A percentile compares a stretch with the other conserved stretches of the same genome.
phyloP scores from a whole-genome alignment of 2,329 filamentous ascomycete species.

The Juglanconis oblonga region DNA sequence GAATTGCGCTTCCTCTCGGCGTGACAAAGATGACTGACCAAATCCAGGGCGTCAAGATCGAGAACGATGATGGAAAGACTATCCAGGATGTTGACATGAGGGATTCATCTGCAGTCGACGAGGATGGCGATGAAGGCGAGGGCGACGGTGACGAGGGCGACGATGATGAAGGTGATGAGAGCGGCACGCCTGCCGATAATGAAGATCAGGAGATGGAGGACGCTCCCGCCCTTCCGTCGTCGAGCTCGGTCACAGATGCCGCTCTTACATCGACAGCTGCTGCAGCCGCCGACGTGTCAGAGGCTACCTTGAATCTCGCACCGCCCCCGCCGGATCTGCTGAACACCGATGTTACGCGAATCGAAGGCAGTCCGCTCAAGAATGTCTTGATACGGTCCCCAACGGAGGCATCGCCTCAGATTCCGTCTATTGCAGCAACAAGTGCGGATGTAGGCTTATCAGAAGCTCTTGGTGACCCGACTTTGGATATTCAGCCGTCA shows the following conservation, averaged over 20 bases:
- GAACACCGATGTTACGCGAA: slow-evolving; percentile 28
- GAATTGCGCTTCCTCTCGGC: background rate
- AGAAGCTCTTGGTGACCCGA: slow-evolving; percentile 5
- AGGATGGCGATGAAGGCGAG: slow-evolving; percentile 46
- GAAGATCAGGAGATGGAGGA: slow-evolving; percentile 27
- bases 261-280: slow-evolving; percentile 28
- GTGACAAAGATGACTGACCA: slow-evolving; percentile 18
- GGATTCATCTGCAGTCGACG: slow-evolving; percentile 47
- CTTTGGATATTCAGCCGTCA: slow-evolving; percentile 12
- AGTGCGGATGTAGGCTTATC: background rate
- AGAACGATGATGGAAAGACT: slow-evolving; percentile 41
- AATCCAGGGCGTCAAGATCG: slow-evolving; percentile 36
- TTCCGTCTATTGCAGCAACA: background rate
- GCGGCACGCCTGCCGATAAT: slow-evolving; percentile 30
- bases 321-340: slow-evolving; percentile 21
- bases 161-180: slow-evolving; percentile 43
- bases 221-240: slow-evolving; percentile 10
- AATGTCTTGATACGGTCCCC: slow-evolving; percentile 48
- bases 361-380: slow-evolving; percentile 52
- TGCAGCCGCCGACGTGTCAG: slow-evolving; percentile 27
- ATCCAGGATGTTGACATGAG: slow-evolving; percentile 52
- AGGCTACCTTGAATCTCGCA: slow-evolving; percentile 31
- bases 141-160: slow-evolving; percentile 47
- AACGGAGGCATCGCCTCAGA: slow-evolving; percentile 29
- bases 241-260: background rate